Base-by-base conservation (phyloP, 1,284 basidiomycete species). In the Apiotrichum gracile region DNA sequence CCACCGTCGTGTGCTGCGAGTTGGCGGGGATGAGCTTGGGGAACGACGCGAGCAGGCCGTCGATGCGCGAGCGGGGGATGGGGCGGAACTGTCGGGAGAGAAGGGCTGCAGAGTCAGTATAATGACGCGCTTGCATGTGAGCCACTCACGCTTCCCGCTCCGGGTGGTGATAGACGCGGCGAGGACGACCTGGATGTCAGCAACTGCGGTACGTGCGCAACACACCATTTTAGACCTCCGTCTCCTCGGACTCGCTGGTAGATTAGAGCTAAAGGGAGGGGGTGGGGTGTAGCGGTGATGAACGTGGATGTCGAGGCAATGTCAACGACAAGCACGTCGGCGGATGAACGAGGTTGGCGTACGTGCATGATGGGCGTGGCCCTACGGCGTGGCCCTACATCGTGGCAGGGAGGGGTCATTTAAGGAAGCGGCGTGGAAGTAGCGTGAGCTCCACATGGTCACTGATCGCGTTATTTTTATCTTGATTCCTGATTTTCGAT, bases 11-110 rank as follows among this genome's bases (percentile, higher is more conserved):
- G 76, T 98, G 96, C 76, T 98, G 94, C 17, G 89, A 92, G 68
- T 91, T 91, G 57, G 86, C 83, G n/a, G 91, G 91, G 64, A 99
- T 94, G 64, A 97, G 85, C 75, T 97, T 97, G 12, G 94, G 92
- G 80, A 98, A 99, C 7, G 93, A 93, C 10, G 93, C 87, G 41
- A 98, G 85, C 31, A 98, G 85, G 39, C 91, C 89, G 76, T 98
- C 93, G 67, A 98, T 91, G 53, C 94, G 82, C 3, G 91, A 85
- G 59, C 90, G 83, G 26, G 91, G 84, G 83, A 98, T 90, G 57
- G 93, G 91, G 55, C 91, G 83, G 76, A 97, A 97, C 68, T 97
- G 93, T 57, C 96, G 88, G 57, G 94, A 97, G 64, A 98, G 85
- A 42, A 99, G 87, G 64, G 92, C 93, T 97, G 72, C 4, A 19